phyloP scores from a whole-genome alignment of 2,329 filamentous ascomycete genomes.

The Monilinia laxa region DNA sequence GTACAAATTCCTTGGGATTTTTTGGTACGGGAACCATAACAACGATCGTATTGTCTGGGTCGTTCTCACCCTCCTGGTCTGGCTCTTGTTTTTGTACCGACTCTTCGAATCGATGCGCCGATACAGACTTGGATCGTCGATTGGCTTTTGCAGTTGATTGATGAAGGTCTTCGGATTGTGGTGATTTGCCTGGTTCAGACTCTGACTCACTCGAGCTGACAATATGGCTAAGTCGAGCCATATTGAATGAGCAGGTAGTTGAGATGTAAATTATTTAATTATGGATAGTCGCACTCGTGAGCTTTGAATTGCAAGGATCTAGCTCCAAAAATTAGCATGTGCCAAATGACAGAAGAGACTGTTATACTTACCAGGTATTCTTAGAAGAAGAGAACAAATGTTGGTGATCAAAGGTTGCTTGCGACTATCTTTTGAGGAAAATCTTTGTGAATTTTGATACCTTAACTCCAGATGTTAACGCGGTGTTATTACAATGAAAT shows the following conservation, averaged over 20 bases:
- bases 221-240: constrained; percentile 13
- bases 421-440: background rate
- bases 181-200: constrained; percentile 10
- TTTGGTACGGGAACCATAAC: constrained; percentile 35
- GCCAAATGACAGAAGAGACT: background rate
- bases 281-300: background rate
- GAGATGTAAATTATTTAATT: background rate
- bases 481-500: background rate
- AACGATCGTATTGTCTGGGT: constrained; percentile 25
- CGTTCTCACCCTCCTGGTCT: background rate
- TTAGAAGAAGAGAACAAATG: background rate
- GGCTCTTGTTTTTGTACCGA: constrained; percentile 24
- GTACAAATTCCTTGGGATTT: constrained; percentile 37
- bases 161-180: background rate
- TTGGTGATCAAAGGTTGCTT: background rate
- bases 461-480: background rate
- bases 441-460: background rate
- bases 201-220: constrained; percentile 29
- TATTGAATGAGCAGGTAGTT: background rate
- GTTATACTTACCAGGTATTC: background rate
- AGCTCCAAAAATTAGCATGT: background rate
- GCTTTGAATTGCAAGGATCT: background rate
- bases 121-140: constrained; percentile 27
- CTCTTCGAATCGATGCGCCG: constrained; percentile 34
- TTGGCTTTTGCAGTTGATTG: constrained; percentile 26